Evolutionary conservation across 2,329 filamentous ascomycete species (phyloP).

Genomic region (Scedosporium minutisporum): DNA sequence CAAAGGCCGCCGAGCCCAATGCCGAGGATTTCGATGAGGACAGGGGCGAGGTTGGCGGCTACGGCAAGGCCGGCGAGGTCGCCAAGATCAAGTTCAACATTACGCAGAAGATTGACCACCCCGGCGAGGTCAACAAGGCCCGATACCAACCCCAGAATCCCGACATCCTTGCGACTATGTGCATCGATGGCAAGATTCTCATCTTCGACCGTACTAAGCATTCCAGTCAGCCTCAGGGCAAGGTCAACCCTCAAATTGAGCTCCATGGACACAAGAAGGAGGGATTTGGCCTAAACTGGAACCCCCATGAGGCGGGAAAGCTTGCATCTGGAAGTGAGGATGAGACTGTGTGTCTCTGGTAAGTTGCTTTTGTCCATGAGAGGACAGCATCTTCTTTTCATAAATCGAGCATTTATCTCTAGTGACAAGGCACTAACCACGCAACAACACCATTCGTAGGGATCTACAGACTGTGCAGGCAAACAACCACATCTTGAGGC

Average conservation of each 20-base stretch:
- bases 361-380: conserved; percentile 18
- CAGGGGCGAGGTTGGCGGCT: conserved; percentile 85
- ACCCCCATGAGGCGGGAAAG: conserved; percentile 68
- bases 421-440: neutral
- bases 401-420: conserved; percentile 5
- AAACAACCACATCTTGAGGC: conserved; percentile 59
- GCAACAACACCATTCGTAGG: conserved; percentile 32
- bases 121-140: conserved; percentile 96
- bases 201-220: conserved; percentile 97
- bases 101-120: conserved; percentile 92
- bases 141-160: conserved; percentile 96
- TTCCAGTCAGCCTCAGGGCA: conserved; percentile 63
- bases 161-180: conserved; percentile 90
- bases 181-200: conserved; percentile 76
- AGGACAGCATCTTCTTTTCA: neutral
- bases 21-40: conserved; percentile 84
- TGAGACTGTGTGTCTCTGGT: conserved; percentile 85
- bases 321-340: conserved; percentile 90
- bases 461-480: conserved; percentile 70
- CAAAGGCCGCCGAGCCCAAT: conserved; percentile 65
- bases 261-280: conserved; percentile 78
- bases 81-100: conserved; percentile 78
- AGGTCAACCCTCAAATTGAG: conserved; percentile 72
- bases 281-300: conserved; percentile 92
- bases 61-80: conserved; percentile 64